Conservation (phyloP, 2,329 filamentous ascomycete genomes). For the Epichloe gansuensis region DNA sequence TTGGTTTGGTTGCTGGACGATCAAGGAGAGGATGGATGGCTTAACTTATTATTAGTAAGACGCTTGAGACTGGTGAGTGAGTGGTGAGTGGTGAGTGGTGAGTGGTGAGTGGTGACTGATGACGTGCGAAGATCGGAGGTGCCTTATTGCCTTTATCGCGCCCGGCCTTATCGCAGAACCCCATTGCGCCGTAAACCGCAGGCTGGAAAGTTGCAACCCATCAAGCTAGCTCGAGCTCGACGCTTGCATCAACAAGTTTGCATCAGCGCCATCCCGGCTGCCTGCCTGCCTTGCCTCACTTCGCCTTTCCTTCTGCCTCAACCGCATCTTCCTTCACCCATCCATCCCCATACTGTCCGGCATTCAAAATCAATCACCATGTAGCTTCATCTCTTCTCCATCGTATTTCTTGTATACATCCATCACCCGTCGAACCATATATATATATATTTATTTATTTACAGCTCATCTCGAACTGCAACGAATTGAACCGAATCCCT, state of each 20-base stretch:
- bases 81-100: neutral
- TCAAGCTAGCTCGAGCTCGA: too few species aligned
- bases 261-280: too few species aligned
- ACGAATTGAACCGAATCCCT: neutral
- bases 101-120: neutral
- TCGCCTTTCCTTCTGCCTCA: neutral
- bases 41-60: too few species aligned
- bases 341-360: neutral
- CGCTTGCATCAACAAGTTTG: neutral
- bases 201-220: too few species aligned
- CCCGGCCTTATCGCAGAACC: neutral
- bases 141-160: neutral
- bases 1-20: too few species aligned
- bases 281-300: neutral
- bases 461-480: neutral
- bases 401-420: neutral
- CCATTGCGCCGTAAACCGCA: neutral
- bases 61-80: neutral
- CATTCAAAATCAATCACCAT: slow-evolving; percentile 1
- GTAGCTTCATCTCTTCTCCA: slow-evolving; percentile 3
- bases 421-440: neutral
- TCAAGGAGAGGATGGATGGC: too few species aligned
- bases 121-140: neutral
- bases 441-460: neutral
- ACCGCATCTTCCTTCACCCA: neutral